A percentile compares a stretch with the other conserved stretches of the same genome.
Evolutionary conservation across 148 eudicot genomes (phyloP).

Genomic region (Rhododendron simsii): DNA sequence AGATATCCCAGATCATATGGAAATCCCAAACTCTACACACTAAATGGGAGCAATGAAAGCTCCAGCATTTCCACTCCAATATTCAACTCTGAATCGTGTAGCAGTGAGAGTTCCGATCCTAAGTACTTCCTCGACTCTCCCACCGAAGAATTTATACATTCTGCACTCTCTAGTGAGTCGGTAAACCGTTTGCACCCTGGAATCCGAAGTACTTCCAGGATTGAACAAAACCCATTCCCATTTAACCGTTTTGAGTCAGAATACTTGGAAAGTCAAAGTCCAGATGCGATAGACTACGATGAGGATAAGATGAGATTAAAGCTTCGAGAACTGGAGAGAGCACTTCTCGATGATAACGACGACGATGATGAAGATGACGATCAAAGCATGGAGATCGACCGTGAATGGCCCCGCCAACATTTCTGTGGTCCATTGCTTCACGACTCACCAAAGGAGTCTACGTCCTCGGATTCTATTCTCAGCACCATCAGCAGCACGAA

Average conservation of each 20-base stretch:
- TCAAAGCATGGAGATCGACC: slow-evolving; percentile 64
- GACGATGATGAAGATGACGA: slow-evolving; percentile 17
- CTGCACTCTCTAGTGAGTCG: slow-evolving; percentile 19
- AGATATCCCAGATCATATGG: slow-evolving; percentile 11
- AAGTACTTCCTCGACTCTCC: slow-evolving; percentile 65
- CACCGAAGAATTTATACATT: slow-evolving; percentile 52
- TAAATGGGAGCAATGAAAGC: slow-evolving; percentile 13
- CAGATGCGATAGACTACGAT: slow-evolving; percentile 47
- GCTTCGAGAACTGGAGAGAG: slow-evolving; percentile 89
- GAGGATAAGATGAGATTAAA: slow-evolving; percentile 59
- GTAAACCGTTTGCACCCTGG: slow-evolving; percentile 11
- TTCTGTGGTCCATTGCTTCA: slow-evolving; percentile 23
- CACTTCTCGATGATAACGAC: slow-evolving; percentile 59
- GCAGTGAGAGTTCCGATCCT: slow-evolving; percentile 45
- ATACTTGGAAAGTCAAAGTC: slow-evolving; percentile 33
- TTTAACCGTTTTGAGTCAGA: slow-evolving; percentile 31
- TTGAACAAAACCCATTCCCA: slow-evolving; percentile 15
- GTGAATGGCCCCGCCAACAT: slow-evolving; percentile 42
- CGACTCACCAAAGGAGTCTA: slow-evolving; percentile 76
- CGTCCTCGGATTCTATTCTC: slow-evolving; percentile 56
- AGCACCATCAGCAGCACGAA: slow-evolving; percentile 53
- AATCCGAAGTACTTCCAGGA: neutral
- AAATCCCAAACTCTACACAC: slow-evolving; percentile 13
- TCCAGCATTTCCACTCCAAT: slow-evolving; percentile 21
- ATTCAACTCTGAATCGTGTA: slow-evolving; percentile 48